Base-by-base conservation (phyloP, 108 stramenopile species). In the Conticribra weissflogii region DNA sequence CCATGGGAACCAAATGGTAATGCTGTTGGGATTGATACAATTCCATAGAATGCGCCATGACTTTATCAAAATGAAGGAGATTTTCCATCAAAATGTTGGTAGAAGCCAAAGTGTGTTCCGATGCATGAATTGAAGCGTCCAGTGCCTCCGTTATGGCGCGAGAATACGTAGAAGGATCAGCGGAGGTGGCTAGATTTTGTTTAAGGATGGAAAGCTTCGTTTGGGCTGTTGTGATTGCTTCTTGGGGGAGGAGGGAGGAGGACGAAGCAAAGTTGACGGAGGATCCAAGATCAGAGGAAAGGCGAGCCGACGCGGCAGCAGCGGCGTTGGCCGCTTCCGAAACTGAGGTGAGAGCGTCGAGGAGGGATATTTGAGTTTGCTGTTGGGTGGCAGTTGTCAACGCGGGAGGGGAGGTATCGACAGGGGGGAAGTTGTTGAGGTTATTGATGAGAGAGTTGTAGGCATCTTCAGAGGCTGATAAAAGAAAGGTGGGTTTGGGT, bases 241-340 rank as follows among this genome's bases (percentile, higher is more conserved):
- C 36, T 41, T 5, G 12, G 5, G 36, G 36, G 30, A 54, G 12
- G 19, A 8, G 21, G 22, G 51, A 52, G 31, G 47, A 22, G 21
- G 21, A 24, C 15, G 24, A 45, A 15, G 24, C 45, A 27, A 27
- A 46, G 62, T 46, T 21, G 24, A 33, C 27, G 7, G 34, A 32
- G 28, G 17, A 18, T 15, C 21, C 15, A 47, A 54, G 24, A 8
- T 22, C 19, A 14, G 45, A 49, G 14, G 56, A 32, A 16, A 69
- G 23, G 21, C 59, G 30, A n/a, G 57, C 47, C 18, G 68, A 69
- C n/a, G 68, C 48, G 2, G 34, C 30, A 31, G 54, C 31, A 32
- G 68, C 68, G 17, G 28, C 16, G 18, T 49, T 69, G 23, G 68
- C 68, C n/a, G 68, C 47, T n/a, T 48, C 57, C 0, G 48, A 33